Percentiles rank a stretch among this genome's conserved stretches.
These are phyloP conservation scores for Truncatella angustata DNA, from an alignment of 2,329 filamentous ascomycete species.

Conservation along the genomic window DNA sequence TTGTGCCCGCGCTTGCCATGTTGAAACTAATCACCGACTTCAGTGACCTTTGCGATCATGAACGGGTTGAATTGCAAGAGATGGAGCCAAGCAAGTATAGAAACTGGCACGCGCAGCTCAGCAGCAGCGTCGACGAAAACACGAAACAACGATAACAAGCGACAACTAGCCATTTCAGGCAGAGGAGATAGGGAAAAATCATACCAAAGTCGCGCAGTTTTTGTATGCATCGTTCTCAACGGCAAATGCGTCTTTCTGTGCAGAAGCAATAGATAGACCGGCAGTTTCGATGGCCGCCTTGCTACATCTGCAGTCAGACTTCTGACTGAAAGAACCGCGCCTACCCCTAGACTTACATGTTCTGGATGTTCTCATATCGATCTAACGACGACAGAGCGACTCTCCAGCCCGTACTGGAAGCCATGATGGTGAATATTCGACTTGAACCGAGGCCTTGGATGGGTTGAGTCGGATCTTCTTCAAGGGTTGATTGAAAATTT, in stretches of 20 bases:
- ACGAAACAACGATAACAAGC: no score
- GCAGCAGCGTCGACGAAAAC: no score
- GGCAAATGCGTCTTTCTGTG: constrained; percentile 52
- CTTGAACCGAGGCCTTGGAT: no score
- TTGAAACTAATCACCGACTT: no score
- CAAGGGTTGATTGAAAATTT: background rate
- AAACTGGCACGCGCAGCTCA: no score
- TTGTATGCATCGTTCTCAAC: constrained; percentile 66
- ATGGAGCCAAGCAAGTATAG: background rate
- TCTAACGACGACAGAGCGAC: constrained; percentile 53
- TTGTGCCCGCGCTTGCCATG: no score
- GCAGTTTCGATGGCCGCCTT: constrained; percentile 21
- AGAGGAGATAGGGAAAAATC: no score
- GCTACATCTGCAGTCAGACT: constrained; percentile 16
- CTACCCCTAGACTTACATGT: constrained; percentile 50
- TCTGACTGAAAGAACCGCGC: constrained; percentile 54
- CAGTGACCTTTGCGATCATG: background rate
- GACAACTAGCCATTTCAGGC: no score
- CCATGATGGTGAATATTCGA: constrained; percentile 28
- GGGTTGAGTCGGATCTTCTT: no score
- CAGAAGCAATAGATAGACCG: constrained; percentile 17
- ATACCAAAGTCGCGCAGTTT: constrained; percentile 56
- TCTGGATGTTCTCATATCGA: constrained; percentile 62
- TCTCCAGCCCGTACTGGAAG: constrained; percentile 43
- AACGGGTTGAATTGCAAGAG: background rate